A percentile compares a stretch with the other conserved stretches of the same genome.
Conservation (phyloP, 192 early-diverging fungal species). For the Coemansia aciculifera region DNA sequence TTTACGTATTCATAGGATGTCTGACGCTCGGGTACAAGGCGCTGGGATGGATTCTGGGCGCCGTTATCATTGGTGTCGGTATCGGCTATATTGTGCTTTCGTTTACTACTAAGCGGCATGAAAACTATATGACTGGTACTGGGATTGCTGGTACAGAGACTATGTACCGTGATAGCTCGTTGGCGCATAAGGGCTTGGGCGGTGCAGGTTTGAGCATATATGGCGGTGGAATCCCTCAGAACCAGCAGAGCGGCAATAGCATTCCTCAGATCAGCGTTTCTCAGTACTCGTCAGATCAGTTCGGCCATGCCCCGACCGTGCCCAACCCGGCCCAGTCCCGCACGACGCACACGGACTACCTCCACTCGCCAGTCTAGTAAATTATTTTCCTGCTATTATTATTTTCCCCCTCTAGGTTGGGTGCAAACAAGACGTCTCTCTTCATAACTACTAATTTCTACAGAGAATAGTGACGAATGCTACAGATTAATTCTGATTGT, state of each 20-base stretch:
- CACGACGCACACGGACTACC: slow-evolving; percentile 22
- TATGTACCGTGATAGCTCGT: slow-evolving; percentile 1
- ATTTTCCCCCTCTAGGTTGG: too few species aligned
- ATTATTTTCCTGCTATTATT: background rate
- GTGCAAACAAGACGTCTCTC: background rate
- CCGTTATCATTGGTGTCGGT: slow-evolving; percentile 43
- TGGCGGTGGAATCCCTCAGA: background rate
- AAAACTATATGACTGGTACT: slow-evolving; percentile 28
- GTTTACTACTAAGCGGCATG: slow-evolving; percentile 37
- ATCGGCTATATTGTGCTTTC: slow-evolving; percentile 38
- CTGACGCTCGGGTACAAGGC: slow-evolving; percentile 40
- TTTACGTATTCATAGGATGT: slow-evolving; percentile 53
- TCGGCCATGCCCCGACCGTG: background rate
- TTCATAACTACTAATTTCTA: too few species aligned
- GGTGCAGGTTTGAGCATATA: background rate
- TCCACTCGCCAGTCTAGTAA: slow-evolving; percentile 27
- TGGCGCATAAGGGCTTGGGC: background rate
- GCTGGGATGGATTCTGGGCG: slow-evolving; percentile 39
- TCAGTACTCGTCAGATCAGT: background rate
- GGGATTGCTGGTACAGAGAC: slow-evolving; percentile 14
- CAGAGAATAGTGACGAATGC: too few species aligned
- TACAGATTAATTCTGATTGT: background rate
- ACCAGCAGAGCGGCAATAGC: background rate
- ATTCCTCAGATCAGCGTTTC: background rate
- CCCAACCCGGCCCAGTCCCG: slow-evolving; percentile 12